Evolutionary conservation across 768 basidiomycete genomes (phyloP), one percentile per base, ranked within the genome.

Genomic region (Phaeotremella skinneri): DNA sequence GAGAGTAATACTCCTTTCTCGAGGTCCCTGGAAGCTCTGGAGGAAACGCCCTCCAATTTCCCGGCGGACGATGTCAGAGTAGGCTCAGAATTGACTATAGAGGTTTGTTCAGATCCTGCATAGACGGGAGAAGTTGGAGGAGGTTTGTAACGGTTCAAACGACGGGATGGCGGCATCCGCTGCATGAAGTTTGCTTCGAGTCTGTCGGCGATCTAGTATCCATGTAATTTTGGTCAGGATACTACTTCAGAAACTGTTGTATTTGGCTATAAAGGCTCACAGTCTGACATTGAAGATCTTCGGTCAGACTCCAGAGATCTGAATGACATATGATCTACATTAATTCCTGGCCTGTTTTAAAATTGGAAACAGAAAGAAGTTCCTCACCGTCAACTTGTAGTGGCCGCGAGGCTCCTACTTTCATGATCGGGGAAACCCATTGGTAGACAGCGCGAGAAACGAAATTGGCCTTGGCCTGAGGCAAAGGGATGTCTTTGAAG

Each of bases 351-450:
- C n/a, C n/a, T 23, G 34, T 17, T 37, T 37, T 17, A 37, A 37
- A 37, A 17, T 7, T 37, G 34, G 34, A 17, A 17, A 37, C 17
- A 37, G 23, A n/a, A n/a, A n/a, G n/a, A n/a, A n/a, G n/a, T n/a
- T n/a, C n/a, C 43, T 14, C 23, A 45, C 43, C 64, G 25, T 65
- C 64, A 16, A 49, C 29, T 42, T 72, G 58, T 6, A 72, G 31
- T 2, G 70, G 64, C n/a, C 70, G 29, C 2, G 70, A 69, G 30
- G 62, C 62, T 0, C 67, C 70, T 1, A 67, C 64, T 50, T 65
- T 64, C 7, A 72, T 49, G 29, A 72, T 61, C 1, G 67, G 67
- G 9, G 65, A 58, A n/a, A 72, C 56, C 70, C 70, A 72, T 7
- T 62, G 59, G 39, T 65, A 69, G 50, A 65, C 47, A 20, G 61